Evolutionary conservation across 805 yeast species (phyloP), one percentile per base, ranked within the genome.

Genomic region (Candida fluviatilis): DNA sequence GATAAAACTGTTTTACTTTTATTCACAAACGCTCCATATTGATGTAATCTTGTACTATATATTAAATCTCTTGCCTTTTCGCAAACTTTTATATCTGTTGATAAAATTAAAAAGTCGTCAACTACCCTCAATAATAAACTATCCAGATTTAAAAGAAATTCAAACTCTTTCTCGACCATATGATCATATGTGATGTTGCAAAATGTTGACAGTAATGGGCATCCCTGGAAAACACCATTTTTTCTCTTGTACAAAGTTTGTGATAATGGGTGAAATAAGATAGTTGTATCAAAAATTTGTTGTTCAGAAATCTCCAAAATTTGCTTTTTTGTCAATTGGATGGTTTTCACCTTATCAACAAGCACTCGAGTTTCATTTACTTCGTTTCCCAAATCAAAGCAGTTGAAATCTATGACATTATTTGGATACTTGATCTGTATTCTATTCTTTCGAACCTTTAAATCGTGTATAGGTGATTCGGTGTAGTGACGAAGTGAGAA

Each of bases 201-300:
- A 25, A 90, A 67, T 4, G 80, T 64, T 1, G 84, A 74, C 40
- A 95, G 91, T 3, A 89, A 57, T 1, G 82, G 79, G 5, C 87
- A 76, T 0, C 98, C 98, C 61, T 90, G 98, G 38, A 82, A 89
- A 0, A 91, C 69, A 0, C 98, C 98, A 7, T 63, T 57, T 31
- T 62, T 75, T 41, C 95, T 63, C n/a, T 55, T 51, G 50, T 43
- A 66, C 5, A 47, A 13, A 17, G 32, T 25, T 44, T 1, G 57
- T 50, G 19, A 3, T 63, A 26, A 26, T 26, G 29, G 29, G 13
- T 62, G 14, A 2, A 73, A 55, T 18, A 57, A 57, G 0, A 82
- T 58, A 0, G 70, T 61, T 0, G 85, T 71, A 10, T 69, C 60
- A n/a, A 60, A 59, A 11, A 88, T 55, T 40, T 85, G 89, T n/a